Evolutionary conservation across 257 asterid genomes (phyloP), one percentile per base, ranked within the genome.

Genomic region (Paulownia fortunei): DNA sequence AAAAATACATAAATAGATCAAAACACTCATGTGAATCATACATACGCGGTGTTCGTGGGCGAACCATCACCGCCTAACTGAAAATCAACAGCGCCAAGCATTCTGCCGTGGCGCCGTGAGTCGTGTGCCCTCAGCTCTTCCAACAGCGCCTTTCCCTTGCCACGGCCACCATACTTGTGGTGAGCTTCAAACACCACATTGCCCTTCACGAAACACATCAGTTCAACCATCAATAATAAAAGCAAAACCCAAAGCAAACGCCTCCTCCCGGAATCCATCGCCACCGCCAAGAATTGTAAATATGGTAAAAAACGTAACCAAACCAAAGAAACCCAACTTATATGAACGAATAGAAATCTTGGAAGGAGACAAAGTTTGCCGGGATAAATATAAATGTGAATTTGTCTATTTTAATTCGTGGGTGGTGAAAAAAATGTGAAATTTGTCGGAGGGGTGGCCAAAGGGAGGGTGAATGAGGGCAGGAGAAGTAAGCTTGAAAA

Each of bases 81-180:
- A 44, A 88, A 84, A 72, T 89, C 94, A 18, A 85, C 44, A 44
- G 79, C 83, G 64, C 81, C 63, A 5, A 90, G 94, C 82, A 67
- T 60, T 63, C 96, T 84, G 44, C 89, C 91, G 16, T 90, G 96
- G 69, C 94, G 89, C n/a, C 27, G 87, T 3, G 75, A 62, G 71
- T 91, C 96, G 46, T 91, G 96, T n/a, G 80, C 87, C 81, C 66
- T 76, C 2, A 91, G 80, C 65, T 79, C 82, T 6, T 23, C 42
- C 85, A 91, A 47, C 24, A 72, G 54, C 23, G 76, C 82, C 67
- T 37, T 42, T 12, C 80, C 88, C 47, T 66, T 68, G 42, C 81
- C 81, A 47, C 87, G 87, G 24, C 91, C 85, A 3, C 88, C 85
- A n/a, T 79, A 86, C 75, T 80, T 86, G 80, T 84, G 90, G n/a